phyloP scores from a whole-genome alignment of 2,329 filamentous ascomycete genomes.

The Fusarium succisae region DNA sequence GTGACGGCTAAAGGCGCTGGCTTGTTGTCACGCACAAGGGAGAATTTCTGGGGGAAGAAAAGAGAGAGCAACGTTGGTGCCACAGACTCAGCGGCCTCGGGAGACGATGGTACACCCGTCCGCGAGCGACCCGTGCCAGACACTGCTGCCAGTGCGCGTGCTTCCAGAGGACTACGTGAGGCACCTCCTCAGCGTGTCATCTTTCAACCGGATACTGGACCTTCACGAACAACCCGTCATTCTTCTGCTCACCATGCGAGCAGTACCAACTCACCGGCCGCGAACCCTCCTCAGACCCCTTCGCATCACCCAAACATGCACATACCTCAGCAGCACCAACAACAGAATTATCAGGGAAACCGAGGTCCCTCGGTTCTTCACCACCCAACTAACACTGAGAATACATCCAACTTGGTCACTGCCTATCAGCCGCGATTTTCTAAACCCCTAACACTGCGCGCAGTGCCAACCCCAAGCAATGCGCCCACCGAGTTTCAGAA shows the following conservation, averaged over 20 bases:
- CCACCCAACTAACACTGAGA: constrained; percentile 65
- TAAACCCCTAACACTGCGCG: constrained; percentile 73
- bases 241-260: constrained; percentile 55
- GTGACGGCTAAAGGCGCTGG: constrained; percentile 86
- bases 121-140: constrained; percentile 63
- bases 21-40: constrained; percentile 79
- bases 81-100: constrained; percentile 67
- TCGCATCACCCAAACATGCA: constrained; percentile 49
- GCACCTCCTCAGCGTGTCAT: constrained; percentile 86
- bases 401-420: constrained; percentile 68
- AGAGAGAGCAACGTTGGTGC: constrained; percentile 59
- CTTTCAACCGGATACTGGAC: constrained; percentile 81
- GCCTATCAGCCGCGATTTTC: constrained; percentile 74
- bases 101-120: constrained; percentile 67
- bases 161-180: constrained; percentile 75
- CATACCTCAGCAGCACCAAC: constrained; percentile 42
- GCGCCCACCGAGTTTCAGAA: constrained; percentile 71
- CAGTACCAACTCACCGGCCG: constrained; percentile 42
- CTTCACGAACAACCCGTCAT: constrained; percentile 71
- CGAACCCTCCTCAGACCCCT: constrained; percentile 41
- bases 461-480: constrained; percentile 79
- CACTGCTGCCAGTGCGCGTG: constrained; percentile 63
- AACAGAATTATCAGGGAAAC: constrained; percentile 44
- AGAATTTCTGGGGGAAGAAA: constrained; percentile 72
- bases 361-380: constrained; percentile 58